Base-by-base conservation (phyloP, 768 basidiomycete genomes). In the Suillus occidentalis region DNA sequence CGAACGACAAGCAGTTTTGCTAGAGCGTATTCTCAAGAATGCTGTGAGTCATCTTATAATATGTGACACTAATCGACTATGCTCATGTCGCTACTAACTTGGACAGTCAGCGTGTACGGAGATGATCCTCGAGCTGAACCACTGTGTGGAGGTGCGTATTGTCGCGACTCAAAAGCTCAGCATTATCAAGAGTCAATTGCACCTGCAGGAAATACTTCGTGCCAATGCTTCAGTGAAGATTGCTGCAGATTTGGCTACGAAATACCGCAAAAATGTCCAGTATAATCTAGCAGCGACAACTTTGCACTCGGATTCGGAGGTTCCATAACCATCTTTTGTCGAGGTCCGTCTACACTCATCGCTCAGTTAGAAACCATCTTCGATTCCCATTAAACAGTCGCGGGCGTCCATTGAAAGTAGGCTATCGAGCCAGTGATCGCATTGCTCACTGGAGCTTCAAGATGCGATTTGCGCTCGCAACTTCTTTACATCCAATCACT, bases 191-290 rank as follows among this genome's bases (percentile, higher is more conserved):
- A 36, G 16, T 13, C 37, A 10, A 31, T 31, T 47, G 18, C 22
- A 42, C 58, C 16, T 55, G 37, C 72, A 95, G 91, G 91, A 94
- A 76, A 90, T 95, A 70, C 77, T 92, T 49, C 84, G 86, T 18
- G 92, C 92, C 8, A 93, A 95, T 66, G 82, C 86, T 0, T 86
- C 87, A 39, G 87, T 95, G 52, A 89, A 89, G 72, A 88, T 87
- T 45, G 91, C 95, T 0, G 89, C 95, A 3, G 89, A 94, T 73
- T 81, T 98, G 20, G 85, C 91, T 40, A 87, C 87, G 45, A 95
- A 94, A 75, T 97, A 98, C 76, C 84, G 90, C 67, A 89, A 94
- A 78, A 98, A 98, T 78, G 95, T 95, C 61, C 89, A 91, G 74
- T 97, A 95, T 74, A 97, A 96, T 74, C 75, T 97, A 64, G 90